Evolutionary conservation across 345 rosid genomes (phyloP).

Genomic region (Moricandia arvensis): DNA sequence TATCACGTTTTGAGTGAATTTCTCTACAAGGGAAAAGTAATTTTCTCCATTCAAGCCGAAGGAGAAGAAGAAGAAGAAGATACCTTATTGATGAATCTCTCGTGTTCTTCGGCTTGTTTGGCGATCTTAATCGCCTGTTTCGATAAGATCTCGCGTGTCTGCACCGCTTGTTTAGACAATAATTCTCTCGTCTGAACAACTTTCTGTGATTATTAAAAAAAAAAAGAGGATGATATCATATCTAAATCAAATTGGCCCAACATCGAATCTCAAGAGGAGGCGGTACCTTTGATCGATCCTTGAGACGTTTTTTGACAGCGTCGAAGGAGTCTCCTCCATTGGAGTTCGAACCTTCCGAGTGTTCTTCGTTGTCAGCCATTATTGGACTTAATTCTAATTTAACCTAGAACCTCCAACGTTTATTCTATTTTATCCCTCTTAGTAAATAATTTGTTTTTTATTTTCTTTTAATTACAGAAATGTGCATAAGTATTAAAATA

Average conservation of each 20-base stretch:
- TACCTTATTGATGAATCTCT: constrained; percentile 81
- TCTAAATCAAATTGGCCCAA: not conserved
- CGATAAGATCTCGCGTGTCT: constrained; percentile 76
- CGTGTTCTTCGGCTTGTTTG: constrained; percentile 92
- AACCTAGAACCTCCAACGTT: not conserved
- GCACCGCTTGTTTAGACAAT: constrained; percentile 72
- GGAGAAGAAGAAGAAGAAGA: not conserved
- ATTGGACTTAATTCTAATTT: not conserved
- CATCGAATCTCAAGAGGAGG: not conserved
- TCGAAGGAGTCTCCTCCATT: constrained; percentile 43
- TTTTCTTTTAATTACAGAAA: not conserved
- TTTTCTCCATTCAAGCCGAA: too few relatives aligned
- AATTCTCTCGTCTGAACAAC: constrained; percentile 81
- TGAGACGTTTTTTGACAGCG: constrained; percentile 46
- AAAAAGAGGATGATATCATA: too few relatives aligned
- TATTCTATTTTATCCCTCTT: not conserved
- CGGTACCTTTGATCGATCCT: constrained; percentile 65
- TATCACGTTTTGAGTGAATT: not conserved
- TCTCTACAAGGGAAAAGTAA: not conserved
- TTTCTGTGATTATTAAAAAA: constrained; percentile 35
- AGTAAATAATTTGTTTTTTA: too few relatives aligned
- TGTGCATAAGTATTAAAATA: not conserved
- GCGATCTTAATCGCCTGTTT: constrained; percentile 93
- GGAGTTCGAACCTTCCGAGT: constrained; percentile 38
- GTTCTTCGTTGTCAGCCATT: constrained; percentile 55